Base-by-base conservation (phyloP, 2,329 filamentous ascomycete species). In the Beauveria medogensis region DNA sequence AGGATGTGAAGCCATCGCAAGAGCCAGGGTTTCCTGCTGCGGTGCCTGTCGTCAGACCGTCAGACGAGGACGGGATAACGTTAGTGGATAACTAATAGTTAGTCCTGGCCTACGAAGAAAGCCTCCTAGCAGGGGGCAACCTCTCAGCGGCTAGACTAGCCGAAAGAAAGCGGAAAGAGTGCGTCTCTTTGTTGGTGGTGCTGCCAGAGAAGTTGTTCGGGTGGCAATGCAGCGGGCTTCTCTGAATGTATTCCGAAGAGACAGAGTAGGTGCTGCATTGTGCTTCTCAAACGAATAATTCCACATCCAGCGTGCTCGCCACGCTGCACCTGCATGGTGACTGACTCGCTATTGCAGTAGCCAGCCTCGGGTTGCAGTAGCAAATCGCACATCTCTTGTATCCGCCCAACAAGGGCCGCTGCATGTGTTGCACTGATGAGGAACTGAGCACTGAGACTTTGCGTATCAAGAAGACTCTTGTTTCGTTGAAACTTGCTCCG, bases 1-100 rank as follows among this genome's bases (percentile, higher is more conserved):
- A 41, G 26, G 40, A 46, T 53, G 57, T 59, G 57, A 59, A 16
- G 57, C 57, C 57, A 59, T 59, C 57, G 47, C 48, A 59, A 34
- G 43, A 34, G 24, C 24, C 55, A 40, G 55, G 10, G 37, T 52
- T 52, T 52, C 22, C 37, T 22, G 55, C 26, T 10, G 20, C 43
- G 20, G 54, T 30, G 20, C 20, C 28, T 30, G 22, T 43, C 18
- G 34, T 41, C 34, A 43, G 34, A 58, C 28, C 34, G 10, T 24
- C 34, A 37, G 46, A 18, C 16, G 46, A 28, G 37, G 22, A 40
- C 43, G 47, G 44, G 28, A 34, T 26, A 12, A 40, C 14, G 18
- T 40, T 30, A 41, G 55, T 48, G 44, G 56, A 22, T 28, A 59
- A 44, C 4, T 14, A 14, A 37, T 37, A 14, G 2, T 34, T 44